A percentile compares a stretch with the other conserved stretches of the same genome.
Conservation (phyloP, 805 yeast genomes). For the Tetrapisispora phaffii region DNA sequence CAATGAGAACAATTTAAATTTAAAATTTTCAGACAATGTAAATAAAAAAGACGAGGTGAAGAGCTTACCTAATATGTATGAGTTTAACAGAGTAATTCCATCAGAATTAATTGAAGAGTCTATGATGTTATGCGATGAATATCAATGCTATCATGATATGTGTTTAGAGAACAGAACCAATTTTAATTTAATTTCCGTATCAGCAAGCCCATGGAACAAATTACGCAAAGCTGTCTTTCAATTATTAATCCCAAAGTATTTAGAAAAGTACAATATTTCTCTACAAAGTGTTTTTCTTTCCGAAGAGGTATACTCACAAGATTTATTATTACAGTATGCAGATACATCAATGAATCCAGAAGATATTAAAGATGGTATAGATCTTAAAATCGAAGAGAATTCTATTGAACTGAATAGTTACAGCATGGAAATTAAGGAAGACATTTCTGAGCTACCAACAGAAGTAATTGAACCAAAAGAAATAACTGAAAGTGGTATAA, state of each 20-base stretch:
- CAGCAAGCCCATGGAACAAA: constrained; percentile 10
- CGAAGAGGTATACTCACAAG: constrained; percentile 20
- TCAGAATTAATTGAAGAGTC: constrained; percentile 11
- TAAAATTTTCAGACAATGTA: not conserved
- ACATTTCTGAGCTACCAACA: constrained; percentile 6
- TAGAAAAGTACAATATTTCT: constrained; percentile 9
- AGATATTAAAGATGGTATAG: constrained; percentile 14
- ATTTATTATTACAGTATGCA: constrained; percentile 10
- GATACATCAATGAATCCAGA: constrained; percentile 9
- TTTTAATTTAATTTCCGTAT: constrained; percentile 21
- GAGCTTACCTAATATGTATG: not conserved
- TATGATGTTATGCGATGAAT: constrained; percentile 20
- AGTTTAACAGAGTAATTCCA: constrained; percentile 21
- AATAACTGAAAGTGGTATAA: constrained; percentile 10
- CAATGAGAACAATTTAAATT: not conserved
- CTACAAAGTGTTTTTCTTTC: constrained; percentile 22
- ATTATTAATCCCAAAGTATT: constrained; percentile 12
- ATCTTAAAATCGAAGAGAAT: constrained; percentile 17
- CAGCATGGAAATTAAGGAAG: constrained; percentile 7
- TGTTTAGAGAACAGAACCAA: constrained; percentile 16
- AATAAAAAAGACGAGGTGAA: too few species aligned
- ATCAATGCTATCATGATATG: constrained; percentile 21
- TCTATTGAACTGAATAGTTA: constrained; percentile 17
- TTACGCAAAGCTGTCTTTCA: constrained; percentile 11
- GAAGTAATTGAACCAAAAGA: not conserved